Conservation (phyloP, 345 rosid genomes). For the Arabis hirsuta region DNA sequence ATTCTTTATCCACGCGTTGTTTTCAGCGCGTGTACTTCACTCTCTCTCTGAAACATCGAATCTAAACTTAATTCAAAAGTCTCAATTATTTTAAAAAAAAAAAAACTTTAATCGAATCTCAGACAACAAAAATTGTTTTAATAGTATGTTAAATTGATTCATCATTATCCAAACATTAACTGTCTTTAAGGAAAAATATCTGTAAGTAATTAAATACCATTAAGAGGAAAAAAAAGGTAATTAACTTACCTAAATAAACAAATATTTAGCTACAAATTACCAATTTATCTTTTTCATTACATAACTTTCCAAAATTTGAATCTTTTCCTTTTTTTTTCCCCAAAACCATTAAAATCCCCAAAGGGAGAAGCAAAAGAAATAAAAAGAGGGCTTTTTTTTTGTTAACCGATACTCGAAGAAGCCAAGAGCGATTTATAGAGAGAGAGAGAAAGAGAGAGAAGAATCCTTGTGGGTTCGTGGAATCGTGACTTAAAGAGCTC, state of each 20-base stretch:
- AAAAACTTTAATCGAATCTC: neutral
- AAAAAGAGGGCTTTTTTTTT: neutral
- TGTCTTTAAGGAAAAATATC: neutral
- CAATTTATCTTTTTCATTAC: neutral
- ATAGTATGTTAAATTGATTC: slow-evolving; percentile 3
- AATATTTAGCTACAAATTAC: slow-evolving; percentile 7
- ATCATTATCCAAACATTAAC: slow-evolving; percentile 28
- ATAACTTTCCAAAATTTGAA: slow-evolving; percentile 29
- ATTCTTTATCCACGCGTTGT: slow-evolving; percentile 9
- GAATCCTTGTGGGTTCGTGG: slow-evolving; percentile 4
- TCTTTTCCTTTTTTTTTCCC: slow-evolving; percentile 2
- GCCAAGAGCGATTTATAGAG: neutral
- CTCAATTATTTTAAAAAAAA: slow-evolving; percentile 1
- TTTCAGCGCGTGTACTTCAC: neutral
- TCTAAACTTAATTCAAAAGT: slow-evolving; percentile 22
- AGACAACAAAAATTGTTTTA: slow-evolving; percentile 24
- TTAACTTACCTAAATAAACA: slow-evolving; percentile 11
- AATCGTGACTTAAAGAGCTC: slow-evolving; percentile 11
- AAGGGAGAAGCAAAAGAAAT: neutral
- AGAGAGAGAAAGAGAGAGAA: neutral
- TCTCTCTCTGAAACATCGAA: neutral
- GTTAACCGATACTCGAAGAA: neutral
- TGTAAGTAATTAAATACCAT: neutral
- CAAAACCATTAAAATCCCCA: slow-evolving; percentile 10
- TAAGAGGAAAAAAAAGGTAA: neutral